These are phyloP conservation scores for Acacia acuminata DNA, from an alignment of 306 rosid species.

Conservation along the genomic window DNA sequence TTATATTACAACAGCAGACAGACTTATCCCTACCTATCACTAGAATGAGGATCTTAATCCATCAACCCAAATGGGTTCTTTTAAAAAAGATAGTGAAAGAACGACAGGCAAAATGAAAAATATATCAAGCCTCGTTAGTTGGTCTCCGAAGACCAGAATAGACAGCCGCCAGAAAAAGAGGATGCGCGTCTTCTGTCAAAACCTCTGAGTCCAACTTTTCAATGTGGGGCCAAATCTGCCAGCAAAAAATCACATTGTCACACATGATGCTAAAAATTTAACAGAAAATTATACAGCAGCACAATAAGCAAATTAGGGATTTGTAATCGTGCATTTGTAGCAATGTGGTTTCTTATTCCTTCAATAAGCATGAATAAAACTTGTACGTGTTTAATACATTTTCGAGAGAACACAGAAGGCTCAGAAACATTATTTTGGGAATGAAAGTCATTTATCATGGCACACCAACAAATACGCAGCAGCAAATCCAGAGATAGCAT, in stretches of 20 bases:
- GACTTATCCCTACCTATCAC: slow-evolving; percentile 14
- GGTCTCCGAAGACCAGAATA: slow-evolving; percentile 74
- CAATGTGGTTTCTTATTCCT: too few species aligned
- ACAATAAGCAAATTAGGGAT: background rate
- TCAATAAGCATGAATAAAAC: background rate
- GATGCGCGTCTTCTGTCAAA: slow-evolving; percentile 65
- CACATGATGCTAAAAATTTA: background rate
- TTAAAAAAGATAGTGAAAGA: background rate
- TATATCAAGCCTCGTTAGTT: slow-evolving; percentile 41
- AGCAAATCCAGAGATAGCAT: background rate
- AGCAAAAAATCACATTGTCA: slow-evolving; percentile 22
- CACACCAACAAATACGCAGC: background rate
- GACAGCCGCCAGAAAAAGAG: slow-evolving; percentile 64
- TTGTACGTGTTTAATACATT: background rate
- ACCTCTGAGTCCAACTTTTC: slow-evolving; percentile 82
- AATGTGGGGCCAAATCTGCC: slow-evolving; percentile 88
- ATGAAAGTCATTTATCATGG: background rate
- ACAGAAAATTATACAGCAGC: background rate
- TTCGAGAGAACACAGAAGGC: background rate
- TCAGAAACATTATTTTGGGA: background rate
- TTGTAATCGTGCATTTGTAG: too few species aligned
- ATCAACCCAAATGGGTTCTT: slow-evolving; percentile 29
- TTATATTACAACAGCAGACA: slow-evolving; percentile 38
- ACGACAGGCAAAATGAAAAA: background rate
- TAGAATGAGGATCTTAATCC: slow-evolving; percentile 17